Base-by-base conservation (phyloP, 495 filamentous ascomycete species). In the Delitschia confertaspora region DNA sequence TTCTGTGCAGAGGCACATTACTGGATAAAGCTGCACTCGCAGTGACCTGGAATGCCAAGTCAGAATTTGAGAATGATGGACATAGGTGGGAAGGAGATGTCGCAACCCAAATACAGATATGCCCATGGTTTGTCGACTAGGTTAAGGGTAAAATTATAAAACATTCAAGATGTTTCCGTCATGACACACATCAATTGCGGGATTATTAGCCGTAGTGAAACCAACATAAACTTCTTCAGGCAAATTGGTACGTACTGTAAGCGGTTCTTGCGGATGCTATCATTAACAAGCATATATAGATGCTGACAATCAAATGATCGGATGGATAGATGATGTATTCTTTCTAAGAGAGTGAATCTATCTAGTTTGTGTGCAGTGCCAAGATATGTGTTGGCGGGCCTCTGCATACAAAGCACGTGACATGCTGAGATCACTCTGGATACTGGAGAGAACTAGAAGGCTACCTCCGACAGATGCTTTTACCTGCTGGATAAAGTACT, bases 41-140 rank as follows among this genome's bases (percentile, higher is more conserved):
- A 4, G 11, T 39, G 11, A 39, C 36, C 3, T 2, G 3, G 19
- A 39, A 23, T 39, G 18, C 36, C n/a, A 22, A 22, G 9, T 7
- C 22, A n/a, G 36, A 39, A 1, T 4, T 6, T 39, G n/a, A n/a
- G 3, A 25, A 8, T 11, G 22, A 25, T 39, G 11, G 2, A 21
- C 1, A 3, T 8, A 25, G 4, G 9, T n/a, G 22, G 4, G 8
- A 18, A 17, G 30, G 9, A 13, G 17, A 33, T 3, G 22, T 7
- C 14, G 14, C 40, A 13, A 37, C 42, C 11, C 42, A 45, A 19
- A 35, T 45, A 18, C 42, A 45, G 16, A 4, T 45, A 8, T 45
- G 42, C 20, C 17, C 31, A 14, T 45, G 42, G 42, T 45, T 45
- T n/a, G 21, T 45, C 4, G 42, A 45, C 29, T 45, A 22, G 31